Base-by-base conservation (phyloP, 2,329 filamentous ascomycete genomes). In the Fusarium acutatum region DNA sequence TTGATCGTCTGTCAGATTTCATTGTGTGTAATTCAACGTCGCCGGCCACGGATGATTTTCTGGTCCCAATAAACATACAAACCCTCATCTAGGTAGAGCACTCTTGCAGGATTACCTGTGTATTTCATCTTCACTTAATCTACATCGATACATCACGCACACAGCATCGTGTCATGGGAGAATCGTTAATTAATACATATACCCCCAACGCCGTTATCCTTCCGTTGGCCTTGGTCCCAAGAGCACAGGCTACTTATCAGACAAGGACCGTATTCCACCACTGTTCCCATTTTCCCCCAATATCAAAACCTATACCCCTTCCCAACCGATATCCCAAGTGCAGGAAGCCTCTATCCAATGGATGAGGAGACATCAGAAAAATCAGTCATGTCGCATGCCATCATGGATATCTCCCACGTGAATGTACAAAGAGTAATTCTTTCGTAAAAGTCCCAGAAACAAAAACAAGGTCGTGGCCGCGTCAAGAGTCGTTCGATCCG, bases 341-440 rank as follows among this genome's bases (percentile, higher is more conserved):
- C 47, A 71, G 28, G 44, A 61, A 70, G 46, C 49, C 49, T 57
- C 40, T 57, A 56, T 53, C 56, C 35, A 63, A 61, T 44, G 46
- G 22, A 52, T 26, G 28, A 63, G 56, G 61, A 64, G 52, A 71
- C 70, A 53, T 64, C 54, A 58, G 59, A 74, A 71, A 68, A 59
- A 54, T 64, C 56, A 73, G 63, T 73, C 73, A 66, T 77, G 64
- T 72, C 73, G 69, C 75, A 76, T 69, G 61, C 64, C 73, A 67
- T 76, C 64, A 69, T 76, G 69, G 71, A 75, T 65, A 67, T 75
- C 67, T 71, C 66, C 49, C 60, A 59, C 60, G 58, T 59, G 69
- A 68, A 71, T 72, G 69, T 67, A 69, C 67, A 50, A 62, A 72
- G 56, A 75, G 74, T 66, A 69, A 61, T 64, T 54, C 66, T 60